Conservation (phyloP, 371 early-diverging fungal genomes). For the Saksenaea oblongispora region DNA sequence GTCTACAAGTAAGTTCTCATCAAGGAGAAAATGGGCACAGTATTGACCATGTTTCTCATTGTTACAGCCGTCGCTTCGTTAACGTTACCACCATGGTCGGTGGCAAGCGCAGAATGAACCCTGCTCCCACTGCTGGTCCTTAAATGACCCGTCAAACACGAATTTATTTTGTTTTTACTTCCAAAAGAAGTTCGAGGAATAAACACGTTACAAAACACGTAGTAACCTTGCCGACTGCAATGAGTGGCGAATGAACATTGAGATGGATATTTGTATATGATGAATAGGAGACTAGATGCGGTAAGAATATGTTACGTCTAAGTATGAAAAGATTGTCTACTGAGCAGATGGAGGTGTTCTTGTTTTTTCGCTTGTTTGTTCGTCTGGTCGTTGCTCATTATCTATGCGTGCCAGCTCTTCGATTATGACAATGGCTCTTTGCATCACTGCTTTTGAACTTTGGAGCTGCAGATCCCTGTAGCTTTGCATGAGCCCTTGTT, state of each 20-base stretch:
- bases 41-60: neutral
- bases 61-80: conserved; percentile 86
- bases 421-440: neutral
- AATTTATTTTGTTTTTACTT: too few species aligned
- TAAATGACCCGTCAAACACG: conserved; percentile 16
- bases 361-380: neutral
- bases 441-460: neutral
- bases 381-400: neutral
- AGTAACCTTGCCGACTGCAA: too few species aligned
- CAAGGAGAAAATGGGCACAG: neutral
- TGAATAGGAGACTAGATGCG: neutral
- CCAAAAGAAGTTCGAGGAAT: too few species aligned
- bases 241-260: too few species aligned
- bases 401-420: neutral
- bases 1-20: conserved; percentile 74
- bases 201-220: too few species aligned
- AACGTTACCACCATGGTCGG: conserved; percentile 85
- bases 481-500: neutral
- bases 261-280: neutral
- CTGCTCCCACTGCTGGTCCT: conserved; percentile 63
- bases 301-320: neutral
- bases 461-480: neutral
- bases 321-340: neutral
- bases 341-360: conserved; percentile 1
- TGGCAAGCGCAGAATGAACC: conserved; percentile 91